These are phyloP conservation scores for Aspergillus bridgeri DNA, from an alignment of 495 filamentous ascomycete genomes.

Conservation along the genomic window DNA sequence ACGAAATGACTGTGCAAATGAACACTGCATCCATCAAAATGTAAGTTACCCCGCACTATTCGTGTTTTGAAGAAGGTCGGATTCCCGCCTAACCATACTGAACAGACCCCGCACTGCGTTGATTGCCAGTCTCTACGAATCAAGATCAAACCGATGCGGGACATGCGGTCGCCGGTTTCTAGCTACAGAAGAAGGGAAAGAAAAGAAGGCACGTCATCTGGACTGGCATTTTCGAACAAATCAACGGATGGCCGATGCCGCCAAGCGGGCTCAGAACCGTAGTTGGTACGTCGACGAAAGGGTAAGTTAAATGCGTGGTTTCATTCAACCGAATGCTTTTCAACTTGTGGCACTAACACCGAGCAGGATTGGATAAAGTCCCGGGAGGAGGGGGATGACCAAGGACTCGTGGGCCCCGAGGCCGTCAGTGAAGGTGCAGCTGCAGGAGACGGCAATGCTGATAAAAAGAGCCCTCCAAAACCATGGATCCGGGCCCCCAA, in stretches of 20 bases:
- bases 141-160: slow-evolving; percentile 76
- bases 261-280: slow-evolving; percentile 77
- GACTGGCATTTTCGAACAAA: slow-evolving; percentile 98
- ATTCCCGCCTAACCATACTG: neutral
- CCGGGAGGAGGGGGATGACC: slow-evolving; percentile 67
- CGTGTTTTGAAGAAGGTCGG: neutral
- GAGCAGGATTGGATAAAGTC: slow-evolving; percentile 82
- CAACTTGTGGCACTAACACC: slow-evolving; percentile 6
- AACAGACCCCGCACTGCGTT: slow-evolving; percentile 70
- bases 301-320: slow-evolving; percentile 50
- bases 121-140: slow-evolving; percentile 69
- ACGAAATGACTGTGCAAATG: slow-evolving; percentile 60
- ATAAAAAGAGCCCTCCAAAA: slow-evolving; percentile 58
- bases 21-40: slow-evolving; percentile 73
- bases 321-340: neutral
- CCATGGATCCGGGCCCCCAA: slow-evolving; percentile 81
- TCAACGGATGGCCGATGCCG: slow-evolving; percentile 77
- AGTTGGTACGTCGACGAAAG: slow-evolving; percentile 92
- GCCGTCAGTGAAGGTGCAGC: slow-evolving; percentile 31
- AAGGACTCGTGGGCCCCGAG: slow-evolving; percentile 40
- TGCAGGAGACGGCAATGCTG: slow-evolving; percentile 31
- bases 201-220: slow-evolving; percentile 86
- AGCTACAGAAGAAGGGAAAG: slow-evolving; percentile 69
- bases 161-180: slow-evolving; percentile 88
- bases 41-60: slow-evolving; percentile 43